Conservation (phyloP, 495 filamentous ascomycete genomes). For the Podospora didyma region DNA sequence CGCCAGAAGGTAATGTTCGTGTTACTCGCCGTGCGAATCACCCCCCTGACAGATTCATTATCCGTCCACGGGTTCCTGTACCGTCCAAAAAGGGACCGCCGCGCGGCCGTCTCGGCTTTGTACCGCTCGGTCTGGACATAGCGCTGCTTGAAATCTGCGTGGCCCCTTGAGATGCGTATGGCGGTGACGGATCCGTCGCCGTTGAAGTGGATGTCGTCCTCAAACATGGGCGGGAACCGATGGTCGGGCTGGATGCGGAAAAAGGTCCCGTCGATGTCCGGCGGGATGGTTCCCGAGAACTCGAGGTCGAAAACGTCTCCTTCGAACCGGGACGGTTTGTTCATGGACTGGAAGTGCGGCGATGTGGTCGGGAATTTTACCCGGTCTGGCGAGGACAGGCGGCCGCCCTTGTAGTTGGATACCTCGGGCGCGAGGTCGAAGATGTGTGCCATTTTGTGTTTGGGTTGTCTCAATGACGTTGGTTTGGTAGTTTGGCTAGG, state of each 20-base stretch:
- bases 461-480: not conserved
- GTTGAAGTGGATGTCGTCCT: slow-evolving; percentile 50
- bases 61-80: slow-evolving; percentile 57
- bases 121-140: slow-evolving; percentile 54
- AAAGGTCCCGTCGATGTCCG: slow-evolving; percentile 50
- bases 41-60: slow-evolving; percentile 42
- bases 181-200: slow-evolving; percentile 47
- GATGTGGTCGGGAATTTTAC: slow-evolving; percentile 45
- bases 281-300: slow-evolving; percentile 44
- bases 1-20: slow-evolving; percentile 54
- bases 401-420: slow-evolving; percentile 32
- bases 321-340: slow-evolving; percentile 44
- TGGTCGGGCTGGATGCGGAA: slow-evolving; percentile 51
- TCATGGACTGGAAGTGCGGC: slow-evolving; percentile 46
- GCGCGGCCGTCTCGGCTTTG: slow-evolving; percentile 34
- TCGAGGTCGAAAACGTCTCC: slow-evolving; percentile 47
- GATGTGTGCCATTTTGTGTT: slow-evolving; percentile 39
- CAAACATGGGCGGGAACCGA: slow-evolving; percentile 50
- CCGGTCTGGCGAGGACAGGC: slow-evolving; percentile 26
- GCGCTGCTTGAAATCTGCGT: slow-evolving; percentile 46
- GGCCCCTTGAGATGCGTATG: slow-evolving; percentile 47
- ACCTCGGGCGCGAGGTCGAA: slow-evolving; percentile 37
- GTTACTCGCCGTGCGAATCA: slow-evolving; percentile 48
- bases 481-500: too few species aligned
- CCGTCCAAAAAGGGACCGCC: slow-evolving; percentile 42